Evolutionary conservation across 257 asterid genomes (phyloP), one percentile per base, ranked within the genome.

Genomic region (Solanum microdontum): DNA sequence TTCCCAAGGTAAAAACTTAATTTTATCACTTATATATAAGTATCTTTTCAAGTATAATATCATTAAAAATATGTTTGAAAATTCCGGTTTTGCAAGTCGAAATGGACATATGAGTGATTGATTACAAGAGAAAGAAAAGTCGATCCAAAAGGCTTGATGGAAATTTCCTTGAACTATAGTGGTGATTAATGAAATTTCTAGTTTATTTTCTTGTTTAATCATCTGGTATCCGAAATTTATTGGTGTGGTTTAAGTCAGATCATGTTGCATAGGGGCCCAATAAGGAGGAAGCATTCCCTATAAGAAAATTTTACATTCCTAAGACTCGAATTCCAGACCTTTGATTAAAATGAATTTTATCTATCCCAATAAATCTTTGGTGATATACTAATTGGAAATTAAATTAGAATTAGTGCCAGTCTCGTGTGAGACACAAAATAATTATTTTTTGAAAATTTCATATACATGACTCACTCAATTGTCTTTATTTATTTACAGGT

Each of bases 1-100:
- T 77, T 87, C 97, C 97, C 8, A 91, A 94, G 95, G 96, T 94
- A 79, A 80, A 24, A 2, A 13, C 15, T 40, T 76, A 11, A 64
- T 6, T 36, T 6, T 11, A n/a, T 76, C 83, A n/a, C 72, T 26
- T n/a, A 64, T n/a, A 64, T 4, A 62, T 10, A 62, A 62, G 14
- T 0, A 60, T 19, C 9, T 8, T 60, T 60, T 2, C 2, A 23
- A 11, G 3, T 37, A 75, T n/a, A 75, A 75, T 12, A 76, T 23
- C 21, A 36, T 75, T 36, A 11, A 23, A 11, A 69, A 7, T 14
- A 70, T 36, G 3, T 1, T 36, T 36, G 3, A 36, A 39, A 6
- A 39, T 12, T 40, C 1, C 7, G 2, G 7, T 1, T 37, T 39
- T 24, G 62, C 36, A 7, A 6, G 37, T 26, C 11, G 33, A 76